Evolutionary conservation across 2,329 filamentous ascomycete genomes (phyloP), one percentile per base, ranked within the genome.

Genomic region (Fusarium sp.): DNA sequence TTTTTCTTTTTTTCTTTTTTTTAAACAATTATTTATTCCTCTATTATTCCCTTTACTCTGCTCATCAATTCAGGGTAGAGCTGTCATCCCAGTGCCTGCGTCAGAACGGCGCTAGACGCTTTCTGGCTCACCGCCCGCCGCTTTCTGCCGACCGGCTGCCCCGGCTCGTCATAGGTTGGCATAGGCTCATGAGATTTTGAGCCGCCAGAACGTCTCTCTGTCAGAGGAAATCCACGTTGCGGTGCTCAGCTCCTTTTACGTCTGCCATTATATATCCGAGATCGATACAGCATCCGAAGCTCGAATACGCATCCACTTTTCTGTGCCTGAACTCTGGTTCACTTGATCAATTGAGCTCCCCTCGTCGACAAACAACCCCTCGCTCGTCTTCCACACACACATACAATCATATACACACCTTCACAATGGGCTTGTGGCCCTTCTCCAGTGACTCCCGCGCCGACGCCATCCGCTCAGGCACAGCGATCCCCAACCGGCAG

Each of bases 401-500:
- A 53, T n/a, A n/a, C 18, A 23, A 23, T 23, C 18, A 23, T 23
- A 23, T 53, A 37, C 54, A 37, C n/a, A 30, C 30, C 40, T 15
- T 53, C 55, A 76, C 66, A 60, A 87, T 89, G 87, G 86, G 84
- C 73, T 76, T 75, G 74, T 80, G 79, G 77, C 74, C 88, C 63
- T 85, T 88, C 78, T 82, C 82, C 66, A 77, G 81, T 61, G 72
- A 80, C 57, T 80, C 84, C 68, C 85, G 85, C 79, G 85, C 83
- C 72, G 82, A 86, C 67, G 86, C 86, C 71, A 84, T 89, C 72
- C 87, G 87, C 78, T 80, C 81, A 67, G 88, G 88, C 74, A 80
- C 83, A 70, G 85, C 95, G 75, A 94, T 95, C 6, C 96, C 96
- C n/a, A 93, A 94, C 78, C 91, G 95, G 70, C 89, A 87, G 69